Percentiles rank a stretch among this genome's conserved stretches.
These are phyloP conservation scores for Butyriboletus appendiculatus DNA, from an alignment of 1,284 basidiomycete species.

Conservation along the genomic window DNA sequence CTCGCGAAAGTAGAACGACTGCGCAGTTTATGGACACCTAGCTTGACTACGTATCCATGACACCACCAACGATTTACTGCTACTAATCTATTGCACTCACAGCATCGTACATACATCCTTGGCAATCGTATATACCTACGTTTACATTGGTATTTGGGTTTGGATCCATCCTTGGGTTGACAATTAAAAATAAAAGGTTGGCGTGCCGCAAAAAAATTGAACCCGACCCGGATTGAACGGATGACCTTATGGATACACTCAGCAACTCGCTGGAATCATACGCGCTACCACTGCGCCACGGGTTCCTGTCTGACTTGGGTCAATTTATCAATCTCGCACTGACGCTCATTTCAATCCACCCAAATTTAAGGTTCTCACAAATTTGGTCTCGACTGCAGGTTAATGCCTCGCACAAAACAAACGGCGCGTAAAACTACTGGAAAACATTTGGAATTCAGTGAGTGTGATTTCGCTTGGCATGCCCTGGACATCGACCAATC, in stretches of 20 bases:
- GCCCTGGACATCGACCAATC: background rate
- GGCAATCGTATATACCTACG: conserved; percentile 11
- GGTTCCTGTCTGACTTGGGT: conserved; percentile 3
- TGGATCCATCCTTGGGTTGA: background rate
- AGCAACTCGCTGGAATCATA: conserved; percentile 32
- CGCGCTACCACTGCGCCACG: conserved; percentile 38
- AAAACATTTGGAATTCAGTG: conserved; percentile 9
- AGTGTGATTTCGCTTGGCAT: background rate
- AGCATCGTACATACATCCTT: conserved; percentile 12
- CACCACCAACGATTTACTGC: conserved; percentile 12
- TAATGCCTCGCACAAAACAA: conserved; percentile 19
- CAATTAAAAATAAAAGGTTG: background rate
- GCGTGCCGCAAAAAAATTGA: conserved; percentile 33
- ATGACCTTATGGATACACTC: conserved; percentile 51
- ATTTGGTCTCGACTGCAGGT: background rate
- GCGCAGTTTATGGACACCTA: conserved; percentile 11
- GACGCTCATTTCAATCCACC: too few relatives aligned
- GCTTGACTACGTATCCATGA: conserved; percentile 19
- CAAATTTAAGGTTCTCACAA: too few relatives aligned
- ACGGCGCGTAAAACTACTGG: conserved; percentile 29
- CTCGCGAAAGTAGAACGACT: conserved; percentile 30
- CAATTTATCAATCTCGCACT: too few relatives aligned
- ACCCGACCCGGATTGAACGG: conserved; percentile 60
- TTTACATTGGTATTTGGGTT: conserved; percentile 2
- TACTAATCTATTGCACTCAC: conserved; percentile 13